Conservation (phyloP, 2,329 filamentous ascomycete species). For the Harringtonia lauricola region DNA sequence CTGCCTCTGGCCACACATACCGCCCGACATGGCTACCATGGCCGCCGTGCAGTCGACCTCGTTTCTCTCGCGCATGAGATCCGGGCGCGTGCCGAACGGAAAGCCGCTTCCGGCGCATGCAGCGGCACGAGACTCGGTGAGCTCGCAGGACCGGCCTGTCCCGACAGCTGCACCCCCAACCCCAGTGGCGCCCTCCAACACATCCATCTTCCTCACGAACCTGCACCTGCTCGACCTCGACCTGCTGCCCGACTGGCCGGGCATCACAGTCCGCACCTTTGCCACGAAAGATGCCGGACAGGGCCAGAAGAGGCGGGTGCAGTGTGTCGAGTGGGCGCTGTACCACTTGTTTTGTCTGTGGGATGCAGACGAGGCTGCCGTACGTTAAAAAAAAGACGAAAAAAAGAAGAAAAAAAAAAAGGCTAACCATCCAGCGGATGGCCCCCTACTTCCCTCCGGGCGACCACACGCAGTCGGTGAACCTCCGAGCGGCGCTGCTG, state of each 20-base stretch:
- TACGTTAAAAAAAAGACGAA: no score
- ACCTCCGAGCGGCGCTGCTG: slow-evolving; percentile 74
- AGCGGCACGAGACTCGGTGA: slow-evolving; percentile 1
- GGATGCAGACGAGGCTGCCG: slow-evolving; percentile 65
- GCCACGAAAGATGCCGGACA: slow-evolving; percentile 52
- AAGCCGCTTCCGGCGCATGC: neutral
- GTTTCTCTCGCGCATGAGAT: slow-evolving; percentile 15
- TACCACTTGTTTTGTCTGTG: slow-evolving; percentile 78
- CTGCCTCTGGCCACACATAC: no score
- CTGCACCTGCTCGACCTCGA: slow-evolving; percentile 75
- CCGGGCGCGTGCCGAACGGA: slow-evolving; percentile 12
- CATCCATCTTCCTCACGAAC: slow-evolving; percentile 69
- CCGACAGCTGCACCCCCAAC: no score
- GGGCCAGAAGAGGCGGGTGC: slow-evolving; percentile 72
- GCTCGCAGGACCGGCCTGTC: no score
- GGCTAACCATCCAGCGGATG: slow-evolving; percentile 54
- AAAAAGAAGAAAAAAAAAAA: no score
- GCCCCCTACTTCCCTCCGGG: slow-evolving; percentile 83
- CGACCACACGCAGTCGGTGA: slow-evolving; percentile 83
- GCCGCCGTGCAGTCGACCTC: slow-evolving; percentile 7
- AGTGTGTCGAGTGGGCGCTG: slow-evolving; percentile 81
- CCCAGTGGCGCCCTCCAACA: slow-evolving; percentile 32
- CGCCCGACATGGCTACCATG: slow-evolving; percentile 6
- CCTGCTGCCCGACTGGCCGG: slow-evolving; percentile 66
- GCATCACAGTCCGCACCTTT: slow-evolving; percentile 60